Conservation (phyloP, 73 alveolate species). For the Blepharisma stoltei region DNA sequence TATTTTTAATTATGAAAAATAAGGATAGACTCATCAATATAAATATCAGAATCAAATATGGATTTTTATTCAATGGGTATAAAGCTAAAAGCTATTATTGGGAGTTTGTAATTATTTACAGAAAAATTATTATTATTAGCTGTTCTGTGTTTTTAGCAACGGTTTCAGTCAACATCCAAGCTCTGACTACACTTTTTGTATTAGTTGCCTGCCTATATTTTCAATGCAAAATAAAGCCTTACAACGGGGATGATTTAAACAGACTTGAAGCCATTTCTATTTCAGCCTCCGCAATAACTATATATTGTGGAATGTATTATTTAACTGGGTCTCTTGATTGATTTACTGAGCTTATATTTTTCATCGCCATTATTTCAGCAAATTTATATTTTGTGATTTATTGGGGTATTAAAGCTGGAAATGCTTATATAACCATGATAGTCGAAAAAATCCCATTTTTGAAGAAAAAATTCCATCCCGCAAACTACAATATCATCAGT, state of each 20-base stretch:
- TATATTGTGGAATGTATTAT: conserved; percentile 63
- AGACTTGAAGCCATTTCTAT: background rate
- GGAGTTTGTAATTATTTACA: conserved; percentile 30
- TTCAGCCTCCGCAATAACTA: conserved; percentile 41
- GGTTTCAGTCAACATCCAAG: background rate
- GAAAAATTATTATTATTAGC: conserved; percentile 37
- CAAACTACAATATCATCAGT: too few species aligned
- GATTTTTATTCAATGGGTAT: conserved; percentile 43
- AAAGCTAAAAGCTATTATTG: conserved; percentile 30
- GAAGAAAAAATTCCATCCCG: too few species aligned
- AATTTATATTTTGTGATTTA: conserved; percentile 5
- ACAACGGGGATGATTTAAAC: background rate
- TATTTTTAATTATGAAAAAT: conserved; percentile 43
- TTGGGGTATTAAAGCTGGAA: background rate
- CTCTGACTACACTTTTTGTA: conserved; percentile 8
- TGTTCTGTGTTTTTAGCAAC: conserved; percentile 43
- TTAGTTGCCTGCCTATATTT: background rate
- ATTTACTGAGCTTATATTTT: background rate
- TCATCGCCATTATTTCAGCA: background rate
- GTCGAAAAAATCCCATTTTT: too few species aligned
- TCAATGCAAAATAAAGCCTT: background rate
- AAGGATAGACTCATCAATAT: conserved; percentile 10
- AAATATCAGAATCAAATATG: conserved; percentile 24
- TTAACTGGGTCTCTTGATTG: background rate
- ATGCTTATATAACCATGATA: too few species aligned